Percentiles rank a stretch among this genome's conserved stretches.
phyloP scores from a whole-genome alignment of 225 moss, liverwort and hornwort species.

The Thuidium tamariscinum region DNA sequence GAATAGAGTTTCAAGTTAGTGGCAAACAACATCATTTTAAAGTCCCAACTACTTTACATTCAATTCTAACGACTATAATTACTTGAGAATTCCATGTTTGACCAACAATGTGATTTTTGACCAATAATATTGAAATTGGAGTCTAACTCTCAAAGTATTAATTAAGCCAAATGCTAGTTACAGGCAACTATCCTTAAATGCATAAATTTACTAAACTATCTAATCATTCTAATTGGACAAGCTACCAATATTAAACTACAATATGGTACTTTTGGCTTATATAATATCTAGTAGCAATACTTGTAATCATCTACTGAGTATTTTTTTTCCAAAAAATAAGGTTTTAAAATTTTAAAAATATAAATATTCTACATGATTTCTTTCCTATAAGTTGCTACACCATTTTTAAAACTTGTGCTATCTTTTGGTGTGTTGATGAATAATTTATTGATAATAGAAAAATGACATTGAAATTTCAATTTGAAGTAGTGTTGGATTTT shows the following conservation, averaged over 20 bases:
- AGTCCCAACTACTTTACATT: background rate
- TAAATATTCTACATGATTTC: background rate
- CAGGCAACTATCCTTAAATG: no score
- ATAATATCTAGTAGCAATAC: rapidly evolving
- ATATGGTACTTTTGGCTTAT: background rate
- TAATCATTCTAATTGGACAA: background rate
- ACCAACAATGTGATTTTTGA: background rate
- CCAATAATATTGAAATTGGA: no score
- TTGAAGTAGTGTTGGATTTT: background rate
- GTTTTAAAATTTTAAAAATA: background rate
- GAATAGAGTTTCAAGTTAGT: rapidly evolving
- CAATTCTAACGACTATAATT: background rate
- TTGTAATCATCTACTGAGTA: rapidly evolving
- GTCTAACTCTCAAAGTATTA: no score
- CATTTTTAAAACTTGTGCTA: background rate
- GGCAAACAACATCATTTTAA: rapidly evolving
- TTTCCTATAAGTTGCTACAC: background rate
- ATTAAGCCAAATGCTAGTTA: background rate
- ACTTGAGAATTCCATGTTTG: no score
- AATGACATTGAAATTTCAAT: background rate
- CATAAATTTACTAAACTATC: background rate
- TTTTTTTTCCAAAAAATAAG: rapidly evolving
- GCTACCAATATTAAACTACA: background rate
- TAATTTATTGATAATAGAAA: background rate
- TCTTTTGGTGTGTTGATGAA: no score